Evolutionary conservation across 306 rosid genomes (phyloP), one percentile per base, ranked within the genome.

Genomic region (Fragaria nilgerrensis): DNA sequence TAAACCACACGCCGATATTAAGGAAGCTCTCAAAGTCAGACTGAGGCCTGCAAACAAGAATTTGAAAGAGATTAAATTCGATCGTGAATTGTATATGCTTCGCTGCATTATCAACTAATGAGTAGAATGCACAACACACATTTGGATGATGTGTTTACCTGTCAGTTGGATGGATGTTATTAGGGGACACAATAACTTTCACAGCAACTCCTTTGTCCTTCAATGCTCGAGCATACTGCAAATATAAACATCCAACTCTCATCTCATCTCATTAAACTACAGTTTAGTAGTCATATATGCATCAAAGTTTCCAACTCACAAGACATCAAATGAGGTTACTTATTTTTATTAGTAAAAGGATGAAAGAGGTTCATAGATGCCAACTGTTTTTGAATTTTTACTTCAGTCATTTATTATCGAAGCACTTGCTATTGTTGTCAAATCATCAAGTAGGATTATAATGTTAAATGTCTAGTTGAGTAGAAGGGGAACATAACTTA

Each of bases 1-100:
- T 85, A 87, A 95, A 95, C 97, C 97, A 95, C 32, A 86, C 88
- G 19, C 92, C 96, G 81, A 95, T 88, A 75, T 90, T 95, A 58
- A 95, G 91, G 82, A 77, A 92, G 86, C 93, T 86, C 86, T 95
- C 98, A 25, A 86, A 95, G 85, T 92, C 97, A 1, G 97, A 88
- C 85, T 89, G 97, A 12, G 98, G 98, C 86, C 98, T 95, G 81
- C 61, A 72, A 23, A 71, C 32, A 36, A 3, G 37, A 56, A 41
- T 55, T 56, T 16, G 41, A 39, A 58, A 39, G 20, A 72, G 55
- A 73, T 73, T 73, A 7, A 41, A 73, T n/a, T 39, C 22, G 9
- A 73, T 39, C 8, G 22, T 20, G 52, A 55, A 53, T 16, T 72
- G 8, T 34, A 56, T 23, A 27, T 53, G 16, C 67, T 56, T 34